Evolutionary conservation across 352 stramenopile genomes (phyloP), one percentile per base, ranked within the genome.

Genomic region (Pseudoperonospora humuli): DNA sequence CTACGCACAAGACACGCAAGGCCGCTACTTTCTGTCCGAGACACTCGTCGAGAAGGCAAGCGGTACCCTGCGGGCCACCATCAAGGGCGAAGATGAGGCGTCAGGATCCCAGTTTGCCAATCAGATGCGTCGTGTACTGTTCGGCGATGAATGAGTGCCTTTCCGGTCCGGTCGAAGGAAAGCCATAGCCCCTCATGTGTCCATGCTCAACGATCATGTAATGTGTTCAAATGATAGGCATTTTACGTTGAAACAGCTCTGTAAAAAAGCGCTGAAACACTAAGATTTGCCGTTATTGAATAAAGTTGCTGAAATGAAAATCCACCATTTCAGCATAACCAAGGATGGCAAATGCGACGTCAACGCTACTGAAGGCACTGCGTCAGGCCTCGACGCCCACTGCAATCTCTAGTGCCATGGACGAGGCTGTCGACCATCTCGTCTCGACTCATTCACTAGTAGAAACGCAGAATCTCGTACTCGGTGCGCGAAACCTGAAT

Each of bases 1-100:
- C 49, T 87, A 86, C 54, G 75, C 75, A 20, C 78, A 90, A 54
- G 75, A 87, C 53, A 59, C 56, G 10, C 61, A 75, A 21, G 70
- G 72, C 7, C 50, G 60, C 7, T 79, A 74, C 35, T 90, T 81
- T 45, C 46, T 90, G 38, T 67, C 76, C 19, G 78, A 90, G 52
- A 84, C 75, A 40, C 42, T 90, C 11, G 62, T 90, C 10, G 73
- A 86, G 26, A 90, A 90, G 65, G 71, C 66, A 4, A 71, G 65
- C 37, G 50, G 66, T 18, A 61, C 76, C 28, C 53, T 90, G 36
- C 64, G 64, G 15, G 74, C 77, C 20, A 85, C 72, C 3, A 77
- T 89, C 51, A 89, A 89, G 59, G 77, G 77, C 38, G 72, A 86
- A 38, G 63, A 81, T 50, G 66, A 85, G 27, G 50, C 57, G 17